Percentiles rank a stretch among this genome's conserved stretches.
Evolutionary conservation across 371 early-diverging fungal species (phyloP).

Genomic region (Saksenaea oblongispora): DNA sequence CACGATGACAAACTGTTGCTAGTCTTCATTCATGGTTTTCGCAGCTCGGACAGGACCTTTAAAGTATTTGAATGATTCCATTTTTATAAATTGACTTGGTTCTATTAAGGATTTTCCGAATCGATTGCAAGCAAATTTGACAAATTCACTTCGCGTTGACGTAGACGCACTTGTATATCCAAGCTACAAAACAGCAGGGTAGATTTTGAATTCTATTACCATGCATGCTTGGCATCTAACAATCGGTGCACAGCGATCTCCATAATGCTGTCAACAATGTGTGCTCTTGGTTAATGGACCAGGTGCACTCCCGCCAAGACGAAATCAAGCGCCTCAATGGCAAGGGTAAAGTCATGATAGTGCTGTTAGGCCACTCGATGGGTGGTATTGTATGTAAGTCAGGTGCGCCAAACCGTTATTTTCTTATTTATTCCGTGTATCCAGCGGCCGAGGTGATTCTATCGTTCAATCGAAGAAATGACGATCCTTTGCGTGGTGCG

Average conservation of each 20-base stretch:
- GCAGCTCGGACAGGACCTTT: constrained; percentile 50
- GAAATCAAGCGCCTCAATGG: constrained; percentile 17
- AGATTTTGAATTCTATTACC: constrained; percentile 17
- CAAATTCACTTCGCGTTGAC: constrained; percentile 43
- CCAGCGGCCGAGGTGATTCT: constrained; percentile 64
- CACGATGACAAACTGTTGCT: constrained; percentile 39
- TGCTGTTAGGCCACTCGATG: constrained; percentile 61
- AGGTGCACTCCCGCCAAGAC: constrained; percentile 35
- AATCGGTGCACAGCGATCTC: constrained; percentile 22
- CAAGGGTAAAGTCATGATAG: constrained; percentile 40
- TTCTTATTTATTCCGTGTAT: not conserved
- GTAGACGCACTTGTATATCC: constrained; percentile 59
- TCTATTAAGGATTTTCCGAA: constrained; percentile 63
- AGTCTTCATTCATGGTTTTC: constrained; percentile 63
- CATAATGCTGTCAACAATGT: constrained; percentile 48
- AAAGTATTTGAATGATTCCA: constrained; percentile 20
- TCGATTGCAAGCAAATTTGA: constrained; percentile 52
- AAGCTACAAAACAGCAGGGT: constrained; percentile 64
- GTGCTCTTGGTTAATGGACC: constrained; percentile 47
- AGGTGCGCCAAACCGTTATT: not conserved
- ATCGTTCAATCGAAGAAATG: constrained; percentile 18
- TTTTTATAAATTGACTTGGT: not conserved
- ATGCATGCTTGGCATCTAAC: not conserved
- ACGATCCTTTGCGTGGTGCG: constrained; percentile 24
- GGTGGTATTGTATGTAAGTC: constrained; percentile 66